A percentile compares a stretch with the other conserved stretches of the same genome.
Evolutionary conservation across 768 basidiomycete species (phyloP).

Genomic region (Lentinula boryana): DNA sequence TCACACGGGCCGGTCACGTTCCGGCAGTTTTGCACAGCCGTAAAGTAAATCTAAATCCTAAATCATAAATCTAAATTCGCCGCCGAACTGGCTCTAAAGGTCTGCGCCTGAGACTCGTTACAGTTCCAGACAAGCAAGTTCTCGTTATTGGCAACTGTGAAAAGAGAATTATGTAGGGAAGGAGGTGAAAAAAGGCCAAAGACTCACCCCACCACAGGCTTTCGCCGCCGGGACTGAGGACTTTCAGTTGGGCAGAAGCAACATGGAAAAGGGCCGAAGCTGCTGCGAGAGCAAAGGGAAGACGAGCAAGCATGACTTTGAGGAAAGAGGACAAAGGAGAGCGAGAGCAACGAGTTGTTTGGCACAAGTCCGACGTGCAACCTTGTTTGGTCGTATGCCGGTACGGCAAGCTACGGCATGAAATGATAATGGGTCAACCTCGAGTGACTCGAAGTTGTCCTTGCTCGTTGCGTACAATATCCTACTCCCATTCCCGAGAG

Average conservation of each 20-base stretch:
- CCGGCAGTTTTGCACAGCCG: too few relatives aligned
- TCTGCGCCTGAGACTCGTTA: slow-evolving; percentile 20
- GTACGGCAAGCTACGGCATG: background rate
- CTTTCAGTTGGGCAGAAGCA: background rate
- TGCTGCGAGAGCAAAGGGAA: background rate
- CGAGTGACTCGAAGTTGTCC: too few relatives aligned
- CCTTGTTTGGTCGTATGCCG: background rate
- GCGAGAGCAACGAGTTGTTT: background rate
- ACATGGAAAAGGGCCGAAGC: background rate
- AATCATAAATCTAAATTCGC: too few relatives aligned
- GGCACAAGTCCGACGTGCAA: background rate
- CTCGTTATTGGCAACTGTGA: slow-evolving; percentile 45
- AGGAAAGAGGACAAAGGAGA: background rate
- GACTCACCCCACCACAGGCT: slow-evolving; percentile 5
- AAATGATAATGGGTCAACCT: too few relatives aligned
- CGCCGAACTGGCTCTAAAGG: too few relatives aligned
- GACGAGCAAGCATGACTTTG: slow-evolving; percentile 1
- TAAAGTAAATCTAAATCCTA: too few relatives aligned
- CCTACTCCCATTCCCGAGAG: too few relatives aligned
- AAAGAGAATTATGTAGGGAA: background rate
- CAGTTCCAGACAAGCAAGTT: slow-evolving; percentile 63
- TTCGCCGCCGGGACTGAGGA: background rate
- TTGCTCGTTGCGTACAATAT: too few relatives aligned
- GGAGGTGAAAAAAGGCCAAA: background rate
- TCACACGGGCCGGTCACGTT: too few relatives aligned